Evolutionary conservation across 2,329 filamentous ascomycete genomes (phyloP).

Genomic region (Penicillium glabrum): DNA sequence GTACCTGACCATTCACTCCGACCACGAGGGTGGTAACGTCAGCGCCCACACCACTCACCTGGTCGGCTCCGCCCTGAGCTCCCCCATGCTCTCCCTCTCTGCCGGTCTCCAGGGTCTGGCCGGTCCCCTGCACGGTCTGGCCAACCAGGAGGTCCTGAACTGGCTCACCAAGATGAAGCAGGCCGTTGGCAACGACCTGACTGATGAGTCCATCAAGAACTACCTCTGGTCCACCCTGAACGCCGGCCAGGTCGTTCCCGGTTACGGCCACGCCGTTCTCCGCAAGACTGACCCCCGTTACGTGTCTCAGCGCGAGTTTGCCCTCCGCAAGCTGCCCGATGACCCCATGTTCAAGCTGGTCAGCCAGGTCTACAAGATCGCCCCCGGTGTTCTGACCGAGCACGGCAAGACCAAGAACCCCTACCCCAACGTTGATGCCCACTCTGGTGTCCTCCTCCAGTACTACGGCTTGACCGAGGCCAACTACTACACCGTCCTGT

Average conservation of each 20-base stretch:
- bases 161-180: conserved; percentile 99
- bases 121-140: conserved; percentile 96
- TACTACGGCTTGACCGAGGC: conserved; percentile 99
- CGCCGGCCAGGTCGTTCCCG: conserved; percentile 90
- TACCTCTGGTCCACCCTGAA: conserved; percentile 99
- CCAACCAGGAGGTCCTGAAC: conserved; percentile 99
- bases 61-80: conserved; percentile 94
- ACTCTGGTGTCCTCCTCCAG: conserved; percentile 98
- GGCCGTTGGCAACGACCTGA: conserved; percentile 86
- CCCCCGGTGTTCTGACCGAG: conserved; percentile 94
- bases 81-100: conserved; percentile 92
- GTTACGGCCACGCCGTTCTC: conserved; percentile 97
- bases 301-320: conserved; percentile 96
- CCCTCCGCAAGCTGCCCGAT: conserved; percentile 86
- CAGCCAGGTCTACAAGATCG: conserved; percentile 99
- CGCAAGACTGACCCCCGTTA: conserved; percentile 99
- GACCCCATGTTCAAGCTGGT: conserved; percentile 99
- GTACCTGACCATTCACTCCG: conserved; percentile 99
- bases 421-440: conserved; percentile 97
- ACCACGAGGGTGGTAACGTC: conserved; percentile 99
- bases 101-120: conserved; percentile 98
- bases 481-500: conserved; percentile 99
- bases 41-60: conserved; percentile 98
- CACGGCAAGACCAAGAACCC: conserved; percentile 99
- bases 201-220: conserved; percentile 93